Evolutionary conservation across 139 green algal species (phyloP).

Genomic region (Volvox reticuliferus): DNA sequence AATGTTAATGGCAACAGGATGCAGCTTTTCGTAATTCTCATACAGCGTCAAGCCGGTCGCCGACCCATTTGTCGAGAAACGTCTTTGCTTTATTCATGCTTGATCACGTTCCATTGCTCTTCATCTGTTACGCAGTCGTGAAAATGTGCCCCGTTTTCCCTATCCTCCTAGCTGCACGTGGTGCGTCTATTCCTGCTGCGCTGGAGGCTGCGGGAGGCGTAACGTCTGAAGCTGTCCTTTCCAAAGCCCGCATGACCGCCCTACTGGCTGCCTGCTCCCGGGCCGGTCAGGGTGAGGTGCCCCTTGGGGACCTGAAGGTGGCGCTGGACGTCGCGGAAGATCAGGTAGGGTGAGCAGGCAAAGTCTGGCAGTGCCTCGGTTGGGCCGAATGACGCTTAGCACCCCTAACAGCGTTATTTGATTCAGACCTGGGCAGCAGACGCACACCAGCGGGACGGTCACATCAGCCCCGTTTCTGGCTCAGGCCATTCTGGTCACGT

Average conservation of each 20-base stretch:
- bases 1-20: too few relatives aligned
- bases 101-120: too few relatives aligned
- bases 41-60: too few relatives aligned
- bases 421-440: not conserved
- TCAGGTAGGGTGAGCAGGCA: constrained; percentile 13
- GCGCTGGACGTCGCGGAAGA: constrained; percentile 64
- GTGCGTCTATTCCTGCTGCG: constrained; percentile 46
- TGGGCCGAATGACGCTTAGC: too few relatives aligned
- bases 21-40: too few relatives aligned
- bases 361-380: not conserved
- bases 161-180: constrained; percentile 43
- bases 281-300: constrained; percentile 30
- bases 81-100: too few relatives aligned
- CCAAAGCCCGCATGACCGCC: constrained; percentile 66
- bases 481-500: too few relatives aligned
- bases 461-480: too few relatives aligned
- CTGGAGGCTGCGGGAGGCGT: constrained; percentile 50
- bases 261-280: constrained; percentile 58
- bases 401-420: not conserved
- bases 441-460: too few relatives aligned
- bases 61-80: too few relatives aligned
- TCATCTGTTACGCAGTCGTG: too few relatives aligned
- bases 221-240: constrained; percentile 48
- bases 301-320: constrained; percentile 28
- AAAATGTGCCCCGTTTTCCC: not conserved